A percentile compares a stretch with the other conserved stretches of the same genome.
phyloP scores from a whole-genome alignment of 495 filamentous ascomycete species.

The Penicillium ochrochloron region DNA sequence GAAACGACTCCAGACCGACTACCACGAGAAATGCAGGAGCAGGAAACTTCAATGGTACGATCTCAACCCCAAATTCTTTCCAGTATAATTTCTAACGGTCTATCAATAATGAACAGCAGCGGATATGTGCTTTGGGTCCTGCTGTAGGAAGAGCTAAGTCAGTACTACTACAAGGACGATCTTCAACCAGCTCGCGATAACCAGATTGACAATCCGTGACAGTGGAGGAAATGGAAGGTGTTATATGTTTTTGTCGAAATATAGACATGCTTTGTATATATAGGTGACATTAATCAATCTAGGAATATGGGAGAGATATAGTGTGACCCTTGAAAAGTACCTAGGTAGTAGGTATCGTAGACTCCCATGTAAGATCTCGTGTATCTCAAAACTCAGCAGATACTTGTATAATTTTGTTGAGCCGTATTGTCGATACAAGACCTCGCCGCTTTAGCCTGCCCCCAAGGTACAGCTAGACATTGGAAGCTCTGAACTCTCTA shows the following conservation, averaged over 20 bases:
- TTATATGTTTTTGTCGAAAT: background rate
- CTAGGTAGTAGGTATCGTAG: too few species aligned
- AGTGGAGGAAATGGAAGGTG: background rate
- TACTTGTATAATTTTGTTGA: too few species aligned
- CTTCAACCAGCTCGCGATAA: background rate
- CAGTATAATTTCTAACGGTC: background rate
- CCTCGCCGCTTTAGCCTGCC: too few species aligned
- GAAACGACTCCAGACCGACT: background rate
- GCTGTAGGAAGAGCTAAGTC: slow-evolving; percentile 22
- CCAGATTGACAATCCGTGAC: background rate
- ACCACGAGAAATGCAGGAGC: background rate
- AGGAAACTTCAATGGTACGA: background rate
- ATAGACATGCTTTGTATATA: background rate
- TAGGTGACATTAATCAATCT: background rate
- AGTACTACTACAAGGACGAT: too few species aligned
- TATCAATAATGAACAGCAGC: slow-evolving; percentile 9
- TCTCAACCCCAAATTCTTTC: background rate
- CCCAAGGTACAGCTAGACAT: too few species aligned
- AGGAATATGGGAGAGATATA: background rate
- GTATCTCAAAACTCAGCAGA: too few species aligned
- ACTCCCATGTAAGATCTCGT: too few species aligned
- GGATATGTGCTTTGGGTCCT: slow-evolving; percentile 33
- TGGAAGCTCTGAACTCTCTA: too few species aligned
- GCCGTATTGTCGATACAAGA: too few species aligned
- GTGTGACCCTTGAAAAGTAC: too few species aligned